Evolutionary conservation across 208 protist species (phyloP), one percentile per base, ranked within the genome.

Genomic region (Crithidia fasciculata): DNA sequence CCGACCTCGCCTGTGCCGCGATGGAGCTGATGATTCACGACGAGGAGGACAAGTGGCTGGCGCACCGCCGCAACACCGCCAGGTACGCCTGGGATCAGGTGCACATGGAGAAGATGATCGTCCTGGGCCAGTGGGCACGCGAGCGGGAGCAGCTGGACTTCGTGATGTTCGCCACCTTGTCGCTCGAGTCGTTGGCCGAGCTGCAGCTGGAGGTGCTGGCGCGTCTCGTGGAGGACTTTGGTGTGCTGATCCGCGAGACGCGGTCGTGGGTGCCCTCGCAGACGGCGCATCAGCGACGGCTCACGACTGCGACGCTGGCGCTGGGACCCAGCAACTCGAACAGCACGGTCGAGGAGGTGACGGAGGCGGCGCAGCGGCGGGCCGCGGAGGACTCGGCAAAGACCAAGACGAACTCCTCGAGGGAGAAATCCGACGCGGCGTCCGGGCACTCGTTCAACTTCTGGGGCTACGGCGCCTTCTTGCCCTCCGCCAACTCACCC

Each of bases 391-490:
- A 55, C 12, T 12, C 50, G 45, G 61, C 43, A 13, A 55, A 40
- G 10, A 16, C 18, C 10, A n/a, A 36, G 19, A 4, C 41, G n/a
- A 47, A 13, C 40, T 43, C 57, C 28, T 19, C 39, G 10, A 8
- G 19, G 5, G 3, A 16, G 49, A 56, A 19, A 37, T 4, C 28
- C 15, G 44, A 9, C 36, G 40, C 52, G 16, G n/a, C 4, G 52
- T 8, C 4, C 16, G 5, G n/a, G 45, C 12, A 9, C 39, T 9
- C 64, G 2, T 69, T 59, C 16, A n/a, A 69, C n/a, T 69, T 59
- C 64, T 69, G 64, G 64, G 50, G 50, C 40, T 69, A 69, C 52
- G 49, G 64, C 13, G 19, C 52, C 7, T 69, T 49, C 8, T 40
- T 59, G 50, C 64, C 49, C 3, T 28, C 28, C 4, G 50, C 52